Evolutionary conservation across 1,284 basidiomycete species (phyloP), one percentile per base, ranked within the genome.

Genomic region (Volvariella surrecta): DNA sequence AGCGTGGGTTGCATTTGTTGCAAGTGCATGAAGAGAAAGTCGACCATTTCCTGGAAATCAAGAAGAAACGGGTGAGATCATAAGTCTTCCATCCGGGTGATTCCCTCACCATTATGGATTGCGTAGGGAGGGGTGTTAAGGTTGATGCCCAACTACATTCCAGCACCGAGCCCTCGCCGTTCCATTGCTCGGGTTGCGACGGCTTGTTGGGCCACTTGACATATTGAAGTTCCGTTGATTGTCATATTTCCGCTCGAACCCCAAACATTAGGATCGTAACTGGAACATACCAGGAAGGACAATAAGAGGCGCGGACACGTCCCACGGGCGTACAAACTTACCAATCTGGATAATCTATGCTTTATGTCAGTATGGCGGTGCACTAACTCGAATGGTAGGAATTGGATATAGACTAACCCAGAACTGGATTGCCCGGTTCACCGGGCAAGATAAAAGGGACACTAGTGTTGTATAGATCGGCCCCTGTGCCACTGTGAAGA

Each of bases 181-280:
- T 43, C 37, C 19, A 66, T 47, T 19, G 48, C 30, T 10, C 46
- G 34, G 24, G 24, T 6, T 28, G 24, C 24, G 6, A 28, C 24
- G 24, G 6, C 24, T 6, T n/a, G n/a, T 1, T 35, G 22, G n/a
- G 52, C 32, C 10, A 47, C 38, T 16, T 54, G 58, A 52, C 71
- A 81, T 0, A 82, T 86, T 31, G 71, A 58, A 0, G 64, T 72
- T 3, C 83, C 83, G 45, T 86, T 77, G 45, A 86, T 67, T 3
- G 81, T 83, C 52, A 86, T 72, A 53, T 89, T 89, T 0, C 85
- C 84, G 44, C 79, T 83, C 0, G 74, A 71, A 3, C 84, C 83
- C 53, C 67, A 86, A 3, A 74, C 56, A 0, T 69, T 70, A 17
- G 72, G 56, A 50, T 85, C 70, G 54, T 88, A 88, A 48, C 78